Conservation (phyloP, 2,329 filamentous ascomycete genomes). For the Aspergillus clavatus region DNA sequence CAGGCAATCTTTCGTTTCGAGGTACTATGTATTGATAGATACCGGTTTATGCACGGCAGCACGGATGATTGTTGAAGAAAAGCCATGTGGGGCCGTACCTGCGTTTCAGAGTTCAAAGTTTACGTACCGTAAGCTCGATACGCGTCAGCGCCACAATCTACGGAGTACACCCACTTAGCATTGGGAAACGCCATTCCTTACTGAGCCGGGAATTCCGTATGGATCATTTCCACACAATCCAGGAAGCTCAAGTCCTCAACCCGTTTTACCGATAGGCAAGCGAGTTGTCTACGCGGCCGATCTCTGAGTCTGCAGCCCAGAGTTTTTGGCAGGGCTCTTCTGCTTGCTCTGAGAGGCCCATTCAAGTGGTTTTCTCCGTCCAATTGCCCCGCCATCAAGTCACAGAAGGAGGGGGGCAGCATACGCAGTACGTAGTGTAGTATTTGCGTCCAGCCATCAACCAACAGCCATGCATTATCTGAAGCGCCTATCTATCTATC, state of each 20-base stretch:
- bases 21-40: too few relatives aligned
- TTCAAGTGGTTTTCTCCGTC: constrained; percentile 5
- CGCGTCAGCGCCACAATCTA: constrained; percentile 15
- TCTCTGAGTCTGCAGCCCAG: constrained; percentile 9
- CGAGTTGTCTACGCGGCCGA: constrained; percentile 17
- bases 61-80: not conserved
- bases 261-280: constrained; percentile 13
- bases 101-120: not conserved
- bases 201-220: constrained; percentile 4
- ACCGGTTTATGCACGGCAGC: too few relatives aligned
- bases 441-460: too few relatives aligned
- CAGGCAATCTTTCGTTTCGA: too few relatives aligned
- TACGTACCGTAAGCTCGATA: constrained; percentile 4
- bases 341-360: constrained; percentile 1
- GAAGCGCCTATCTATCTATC: not conserved
- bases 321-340: constrained; percentile 21
- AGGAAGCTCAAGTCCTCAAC: not conserved
- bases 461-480: not conserved
- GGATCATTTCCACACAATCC: not conserved
- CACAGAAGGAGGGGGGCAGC: too few relatives aligned
- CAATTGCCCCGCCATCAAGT: constrained; percentile 3
- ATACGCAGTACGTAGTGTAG: too few relatives aligned
- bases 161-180: constrained; percentile 23
- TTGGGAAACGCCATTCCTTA: constrained; percentile 9
- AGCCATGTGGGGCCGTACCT: not conserved